A percentile compares a stretch with the other conserved stretches of the same genome.
phyloP scores from a whole-genome alignment of 2,329 filamentous ascomycete genomes.

The Penicillium sp. region DNA sequence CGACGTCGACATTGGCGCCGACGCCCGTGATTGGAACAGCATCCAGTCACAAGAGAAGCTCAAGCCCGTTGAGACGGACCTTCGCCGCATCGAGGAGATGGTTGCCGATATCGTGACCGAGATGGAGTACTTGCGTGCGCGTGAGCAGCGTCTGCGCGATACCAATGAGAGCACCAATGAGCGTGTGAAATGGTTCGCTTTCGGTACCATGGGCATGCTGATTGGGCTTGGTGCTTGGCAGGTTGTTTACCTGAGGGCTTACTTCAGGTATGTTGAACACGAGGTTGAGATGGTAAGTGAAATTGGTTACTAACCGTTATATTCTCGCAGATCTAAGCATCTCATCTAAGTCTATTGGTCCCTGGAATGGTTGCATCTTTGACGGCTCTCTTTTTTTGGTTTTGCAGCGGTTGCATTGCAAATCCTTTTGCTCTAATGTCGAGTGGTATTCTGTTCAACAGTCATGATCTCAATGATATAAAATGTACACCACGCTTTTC shows the following conservation, averaged over 20 bases:
- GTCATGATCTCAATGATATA: slow-evolving; percentile 31
- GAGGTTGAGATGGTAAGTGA: neutral
- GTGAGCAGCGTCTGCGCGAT: slow-evolving; percentile 94
- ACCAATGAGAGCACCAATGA: slow-evolving; percentile 99
- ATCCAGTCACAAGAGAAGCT: slow-evolving; percentile 97
- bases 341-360: slow-evolving; percentile 53
- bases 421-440: slow-evolving; percentile 18
- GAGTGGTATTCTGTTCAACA: slow-evolving; percentile 25
- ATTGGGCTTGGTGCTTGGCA: slow-evolving; percentile 91
- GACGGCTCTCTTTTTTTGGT: slow-evolving; percentile 13
- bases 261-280: slow-evolving; percentile 69
- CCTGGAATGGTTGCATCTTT: slow-evolving; percentile 18
- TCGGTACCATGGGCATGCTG: slow-evolving; percentile 88
- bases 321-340: slow-evolving; percentile 60
- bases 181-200: slow-evolving; percentile 97
- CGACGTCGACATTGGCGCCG: slow-evolving; percentile 92
- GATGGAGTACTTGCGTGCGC: slow-evolving; percentile 89
- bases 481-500: slow-evolving; percentile 22
- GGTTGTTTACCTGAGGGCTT: slow-evolving; percentile 93
- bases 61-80: slow-evolving; percentile 92
- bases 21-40: slow-evolving; percentile 96
- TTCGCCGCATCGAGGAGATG: slow-evolving; percentile 88
- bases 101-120: slow-evolving; percentile 83
- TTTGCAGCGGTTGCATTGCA: slow-evolving; percentile 13
- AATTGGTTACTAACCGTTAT: slow-evolving; percentile 2